Base-by-base conservation (phyloP, 2,329 filamentous ascomycete species). In the Cadophora malorum region DNA sequence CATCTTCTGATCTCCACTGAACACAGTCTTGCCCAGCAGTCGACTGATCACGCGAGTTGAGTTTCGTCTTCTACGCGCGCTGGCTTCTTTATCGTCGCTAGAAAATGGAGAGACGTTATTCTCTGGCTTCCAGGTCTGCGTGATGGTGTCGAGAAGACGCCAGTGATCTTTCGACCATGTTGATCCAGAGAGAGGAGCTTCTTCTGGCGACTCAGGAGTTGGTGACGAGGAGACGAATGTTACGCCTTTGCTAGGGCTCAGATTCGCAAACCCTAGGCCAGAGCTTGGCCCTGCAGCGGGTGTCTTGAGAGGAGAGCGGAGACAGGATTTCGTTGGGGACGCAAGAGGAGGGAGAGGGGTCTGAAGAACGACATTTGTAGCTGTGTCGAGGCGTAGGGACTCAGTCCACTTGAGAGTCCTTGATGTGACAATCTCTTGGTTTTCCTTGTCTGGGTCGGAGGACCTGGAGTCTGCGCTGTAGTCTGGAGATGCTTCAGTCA, bases 181-280 rank as follows among this genome's bases (percentile, higher is more conserved):
- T 38, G 67, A 73, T 8, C 72, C 33, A 2, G 76, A 78, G 1
- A 77, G 65, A 6, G 65, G 66, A 1, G 21, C 41, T 6, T 66
- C 64, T 5, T 65, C 45, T 16, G 67, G 47, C 1, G 74, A 72
- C 1, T 75, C 73, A 1, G 74, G 70, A 0, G 70, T 68, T 9
- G 76, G 74, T n/a, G 76, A 78, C 3, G 76, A 78, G 23, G 76
- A 77, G 14, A 76, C 76, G 28, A 75, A 78, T 64, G 73, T 71
- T 4, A 78, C 76, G 19, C 63, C 74, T 69, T 76, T 76, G 61
- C 55, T 70, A 16, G 74, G 72, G n/a, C 69, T 73, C 4, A 65
- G 41, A 23, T 71, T 65, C 5, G 28, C n/a, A 56, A 25, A 23
- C n/a, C 41, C 41, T 49, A 33, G 28, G 8, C 52, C 59, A 41